Base-by-base conservation (phyloP, 2,329 filamentous ascomycete species). In the Pseudocercospora crystallina region DNA sequence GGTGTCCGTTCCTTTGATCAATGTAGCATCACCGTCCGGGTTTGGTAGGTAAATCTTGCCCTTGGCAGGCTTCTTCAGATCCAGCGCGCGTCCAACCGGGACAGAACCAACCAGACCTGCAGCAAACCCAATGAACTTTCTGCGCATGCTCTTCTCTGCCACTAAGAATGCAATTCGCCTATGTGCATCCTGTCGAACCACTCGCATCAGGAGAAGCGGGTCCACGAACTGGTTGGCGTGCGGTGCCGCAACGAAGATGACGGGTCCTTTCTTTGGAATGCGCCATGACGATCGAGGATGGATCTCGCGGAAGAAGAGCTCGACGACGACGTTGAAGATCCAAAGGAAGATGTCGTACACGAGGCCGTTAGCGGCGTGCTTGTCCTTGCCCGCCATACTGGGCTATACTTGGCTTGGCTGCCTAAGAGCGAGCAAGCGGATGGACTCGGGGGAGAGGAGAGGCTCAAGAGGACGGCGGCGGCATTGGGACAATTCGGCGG, bases 181-280 rank as follows among this genome's bases (percentile, higher is more conserved):
- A 60, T 87, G 85, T 47, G 90, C 87, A 74, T 96, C 91, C 66
- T 83, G 86, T 59, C 89, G 87, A 51, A 97, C 82, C 11, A 90
- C 90, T 59, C 91, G 86, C 82, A 96, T 95, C 45, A 99, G 81
- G 60, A 97, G 87, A 44, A 99, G 80, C 47, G 90, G 92, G 66
- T 99, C 94, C 67, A 97, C 91, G 62, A 99, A 99, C 86, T 94
- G 90, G 70, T 99, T 99, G 53, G 92, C 92, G 77, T 99, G 94
- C 60, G 94, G 94, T 47, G 92, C 94, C 38, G 91, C 94, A 61
- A 99, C 94, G 65, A 99, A 94, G 53, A 99, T 89, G 57, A 99
- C 83, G 1, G 94, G 91, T 0, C 91, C 94, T 57, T 83, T 81
- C 64, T 87, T 84, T 38, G 94, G 94, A 38, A 99, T 88, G 71